A percentile compares a stretch with the other conserved stretches of the same genome.
These are phyloP conservation scores for Anisodus acutangulus DNA, from an alignment of 257 asterid genomes.

Conservation along the genomic window DNA sequence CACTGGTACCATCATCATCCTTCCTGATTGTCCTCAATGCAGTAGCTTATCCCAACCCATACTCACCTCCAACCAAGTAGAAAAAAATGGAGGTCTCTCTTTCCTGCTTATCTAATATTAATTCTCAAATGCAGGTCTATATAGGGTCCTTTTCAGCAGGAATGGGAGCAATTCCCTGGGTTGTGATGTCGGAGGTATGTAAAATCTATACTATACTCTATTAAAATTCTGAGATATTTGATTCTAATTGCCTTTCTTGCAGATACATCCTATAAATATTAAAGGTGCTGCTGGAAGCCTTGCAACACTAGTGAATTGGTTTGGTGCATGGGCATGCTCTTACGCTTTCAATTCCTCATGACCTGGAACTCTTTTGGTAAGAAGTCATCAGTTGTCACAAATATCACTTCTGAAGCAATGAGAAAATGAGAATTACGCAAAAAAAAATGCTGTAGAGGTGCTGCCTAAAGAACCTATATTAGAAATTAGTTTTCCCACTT, in stretches of 20 bases:
- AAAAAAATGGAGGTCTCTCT: not conserved
- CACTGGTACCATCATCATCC: conserved; percentile 53
- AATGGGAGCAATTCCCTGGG: conserved; percentile 99
- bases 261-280: conserved; percentile 85
- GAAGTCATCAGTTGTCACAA: not conserved
- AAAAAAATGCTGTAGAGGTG: not conserved
- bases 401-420: too few relatives aligned
- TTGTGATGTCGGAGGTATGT: conserved; percentile 89
- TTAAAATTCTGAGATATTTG: too few relatives aligned
- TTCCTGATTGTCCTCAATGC: not conserved
- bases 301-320: conserved; percentile 90
- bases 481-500: not conserved
- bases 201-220: not conserved
- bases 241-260: conserved; percentile 28
- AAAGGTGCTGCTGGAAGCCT: conserved; percentile 92
- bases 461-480: not conserved
- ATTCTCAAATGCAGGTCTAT: conserved; percentile 58
- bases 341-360: conserved; percentile 96
- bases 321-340: conserved; percentile 88
- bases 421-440: too few relatives aligned
- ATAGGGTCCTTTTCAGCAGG: conserved; percentile 79
- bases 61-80: not conserved
- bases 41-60: too few relatives aligned
- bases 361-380: conserved; percentile 82
- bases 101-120: not conserved